phyloP scores from a whole-genome alignment of 345 rosid species.

The Iberis pinnata region DNA sequence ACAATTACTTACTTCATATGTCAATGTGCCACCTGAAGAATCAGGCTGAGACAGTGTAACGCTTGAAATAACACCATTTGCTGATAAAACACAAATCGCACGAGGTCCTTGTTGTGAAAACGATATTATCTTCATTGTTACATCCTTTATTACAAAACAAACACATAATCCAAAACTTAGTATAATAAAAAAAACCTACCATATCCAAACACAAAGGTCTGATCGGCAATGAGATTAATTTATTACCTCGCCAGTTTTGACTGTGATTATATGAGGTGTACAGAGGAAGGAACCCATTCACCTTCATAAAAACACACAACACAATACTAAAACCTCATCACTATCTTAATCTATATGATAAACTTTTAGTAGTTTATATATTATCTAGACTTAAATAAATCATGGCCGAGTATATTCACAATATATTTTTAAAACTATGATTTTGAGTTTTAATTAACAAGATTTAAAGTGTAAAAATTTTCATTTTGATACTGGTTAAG shows the following conservation, averaged over 20 bases:
- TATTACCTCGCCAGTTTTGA: conserved; percentile 83
- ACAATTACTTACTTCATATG: conserved; percentile 63
- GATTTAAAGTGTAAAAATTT: too few relatives aligned
- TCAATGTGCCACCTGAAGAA: conserved; percentile 94
- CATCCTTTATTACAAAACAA: conserved; percentile 46
- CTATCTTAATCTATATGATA: too few relatives aligned
- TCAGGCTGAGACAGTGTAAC: conserved; percentile 90
- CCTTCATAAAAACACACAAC: conserved; percentile 40
- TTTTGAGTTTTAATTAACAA: too few relatives aligned
- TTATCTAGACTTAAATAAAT: too few relatives aligned
- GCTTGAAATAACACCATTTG: conserved; percentile 85
- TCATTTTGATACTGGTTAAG: too few relatives aligned
- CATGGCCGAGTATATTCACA: too few relatives aligned
- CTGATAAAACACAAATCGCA: conserved; percentile 77
- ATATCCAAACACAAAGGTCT: too few relatives aligned
- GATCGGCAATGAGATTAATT: too few relatives aligned
- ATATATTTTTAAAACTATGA: too few relatives aligned
- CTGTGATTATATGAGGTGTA: conserved; percentile 85
- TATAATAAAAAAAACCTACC: too few relatives aligned
- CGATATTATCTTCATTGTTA: conserved; percentile 84
- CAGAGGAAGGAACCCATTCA: conserved; percentile 82
- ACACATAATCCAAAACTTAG: background rate
- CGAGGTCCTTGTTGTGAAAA: conserved; percentile 93
- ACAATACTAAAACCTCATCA: too few relatives aligned
- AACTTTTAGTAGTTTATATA: too few relatives aligned